Percentiles rank a stretch among this genome's conserved stretches.
Conservation (phyloP, 345 rosid species). For the Arabidopsis suecica region DNA sequence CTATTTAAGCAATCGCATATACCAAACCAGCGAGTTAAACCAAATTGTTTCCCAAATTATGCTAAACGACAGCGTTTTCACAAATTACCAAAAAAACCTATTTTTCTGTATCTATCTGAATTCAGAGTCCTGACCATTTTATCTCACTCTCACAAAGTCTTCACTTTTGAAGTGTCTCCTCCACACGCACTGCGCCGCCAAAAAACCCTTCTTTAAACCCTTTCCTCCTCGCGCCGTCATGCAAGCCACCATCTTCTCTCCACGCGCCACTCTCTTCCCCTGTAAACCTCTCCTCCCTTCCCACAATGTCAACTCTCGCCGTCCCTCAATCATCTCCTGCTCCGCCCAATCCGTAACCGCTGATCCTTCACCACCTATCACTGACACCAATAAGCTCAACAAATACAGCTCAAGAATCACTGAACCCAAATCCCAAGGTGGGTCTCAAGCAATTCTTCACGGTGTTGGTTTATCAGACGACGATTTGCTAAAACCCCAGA, state of each 20-base stretch:
- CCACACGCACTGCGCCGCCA: slow-evolving; percentile 20
- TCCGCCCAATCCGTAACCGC: slow-evolving; percentile 52
- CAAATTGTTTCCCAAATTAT: not conserved
- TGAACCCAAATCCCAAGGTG: slow-evolving; percentile 96
- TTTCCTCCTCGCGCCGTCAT: slow-evolving; percentile 45
- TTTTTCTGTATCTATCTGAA: not conserved
- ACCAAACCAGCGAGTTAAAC: slow-evolving; percentile 4
- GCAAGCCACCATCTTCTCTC: slow-evolving; percentile 57
- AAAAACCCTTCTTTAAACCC: not conserved
- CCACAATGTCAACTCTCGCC: slow-evolving; percentile 26
- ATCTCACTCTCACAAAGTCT: slow-evolving; percentile 11
- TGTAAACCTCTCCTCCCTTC: slow-evolving; percentile 30
- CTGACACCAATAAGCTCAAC: slow-evolving; percentile 62
- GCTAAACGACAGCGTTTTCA: not conserved
- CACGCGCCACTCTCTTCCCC: slow-evolving; percentile 46
- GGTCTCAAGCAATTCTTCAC: slow-evolving; percentile 90
- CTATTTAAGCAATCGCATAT: not conserved
- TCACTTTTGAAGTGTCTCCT: not conserved
- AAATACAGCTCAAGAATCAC: slow-evolving; percentile 87
- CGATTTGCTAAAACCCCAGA: slow-evolving; percentile 81
- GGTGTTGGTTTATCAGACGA: slow-evolving; percentile 92
- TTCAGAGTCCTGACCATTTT: not conserved
- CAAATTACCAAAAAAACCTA: slow-evolving; percentile 23
- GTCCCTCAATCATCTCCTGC: slow-evolving; percentile 36
- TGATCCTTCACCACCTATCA: slow-evolving; percentile 51